Conservation (phyloP, 169 alveolate genomes). For the Fabrea salina region DNA sequence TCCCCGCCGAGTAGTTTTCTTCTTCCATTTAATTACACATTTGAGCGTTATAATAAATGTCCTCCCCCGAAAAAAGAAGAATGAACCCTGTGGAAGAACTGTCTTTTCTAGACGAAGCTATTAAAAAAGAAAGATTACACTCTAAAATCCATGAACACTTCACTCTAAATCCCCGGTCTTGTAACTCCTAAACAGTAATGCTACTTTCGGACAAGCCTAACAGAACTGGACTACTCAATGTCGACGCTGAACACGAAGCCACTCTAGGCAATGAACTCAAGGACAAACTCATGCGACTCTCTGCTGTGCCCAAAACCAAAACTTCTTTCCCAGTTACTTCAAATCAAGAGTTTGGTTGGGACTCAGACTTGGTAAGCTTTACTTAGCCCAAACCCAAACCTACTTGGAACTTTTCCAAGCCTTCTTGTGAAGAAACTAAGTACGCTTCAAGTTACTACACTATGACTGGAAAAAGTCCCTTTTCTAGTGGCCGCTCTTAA, state of each 20-base stretch:
- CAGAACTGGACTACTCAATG: not conserved
- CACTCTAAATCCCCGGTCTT: conserved; percentile 10
- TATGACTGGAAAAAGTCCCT: conserved; percentile 54
- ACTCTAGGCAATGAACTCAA: conserved; percentile 36
- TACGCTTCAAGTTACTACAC: conserved; percentile 53
- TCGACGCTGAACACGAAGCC: not conserved
- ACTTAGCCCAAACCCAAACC: conserved; percentile 24
- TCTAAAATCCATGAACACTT: not conserved
- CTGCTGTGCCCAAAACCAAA: conserved; percentile 56
- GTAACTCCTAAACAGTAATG: not conserved
- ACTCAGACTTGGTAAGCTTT: conserved; percentile 40
- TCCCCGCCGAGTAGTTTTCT: too few relatives aligned
- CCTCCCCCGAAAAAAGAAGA: conserved; percentile 10
- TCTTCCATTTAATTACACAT: too few relatives aligned
- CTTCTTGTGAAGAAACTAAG: conserved; percentile 50
- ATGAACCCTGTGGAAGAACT: conserved; percentile 27
- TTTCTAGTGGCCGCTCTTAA: too few relatives aligned
- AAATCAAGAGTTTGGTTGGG: conserved; percentile 60
- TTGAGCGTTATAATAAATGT: not conserved
- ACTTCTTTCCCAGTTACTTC: conserved; percentile 46
- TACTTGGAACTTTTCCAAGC: conserved; percentile 39
- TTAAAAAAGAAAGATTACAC: not conserved
- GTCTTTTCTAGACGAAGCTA: conserved; percentile 9
- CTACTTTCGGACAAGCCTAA: conserved; percentile 22
- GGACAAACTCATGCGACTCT: conserved; percentile 33